Percentiles rank a stretch among this genome's conserved stretches.
phyloP scores from a whole-genome alignment of 2,329 filamentous ascomycete genomes.

The Plenodomus tracheiphilus region DNA sequence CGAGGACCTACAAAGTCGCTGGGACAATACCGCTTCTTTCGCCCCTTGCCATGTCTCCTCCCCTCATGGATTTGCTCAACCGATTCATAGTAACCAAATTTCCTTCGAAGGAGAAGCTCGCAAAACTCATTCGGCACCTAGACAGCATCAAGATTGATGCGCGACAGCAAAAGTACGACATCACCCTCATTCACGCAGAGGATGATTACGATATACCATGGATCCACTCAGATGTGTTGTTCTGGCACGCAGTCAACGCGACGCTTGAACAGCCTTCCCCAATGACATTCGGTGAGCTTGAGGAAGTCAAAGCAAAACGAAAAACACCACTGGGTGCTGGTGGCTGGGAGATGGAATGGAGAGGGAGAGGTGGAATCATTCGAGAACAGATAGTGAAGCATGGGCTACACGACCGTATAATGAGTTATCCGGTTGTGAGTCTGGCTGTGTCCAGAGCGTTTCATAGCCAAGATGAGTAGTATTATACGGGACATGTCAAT shows the following conservation, averaged over 20 bases:
- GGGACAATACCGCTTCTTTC: conserved; percentile 59
- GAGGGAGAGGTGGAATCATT: conserved; percentile 53
- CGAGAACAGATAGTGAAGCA: conserved; percentile 59
- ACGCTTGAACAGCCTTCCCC: conserved; percentile 31
- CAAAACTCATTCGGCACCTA: conserved; percentile 46
- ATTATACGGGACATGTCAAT: no score
- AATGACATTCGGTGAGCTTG: conserved; percentile 52
- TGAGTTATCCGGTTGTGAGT: conserved; percentile 60
- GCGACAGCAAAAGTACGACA: conserved; percentile 48
- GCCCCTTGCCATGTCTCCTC: conserved; percentile 55
- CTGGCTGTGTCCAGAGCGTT: conserved; percentile 57
- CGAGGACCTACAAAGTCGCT: conserved; percentile 61
- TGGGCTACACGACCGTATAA: conserved; percentile 61
- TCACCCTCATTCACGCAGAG: conserved; percentile 56
- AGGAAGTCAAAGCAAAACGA: conserved; percentile 47
- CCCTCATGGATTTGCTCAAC: conserved; percentile 47
- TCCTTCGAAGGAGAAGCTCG: conserved; percentile 55
- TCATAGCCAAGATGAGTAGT: conserved; percentile 17
- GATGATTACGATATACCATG: conserved; percentile 58
- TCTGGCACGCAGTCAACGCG: conserved; percentile 61
- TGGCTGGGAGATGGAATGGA: conserved; percentile 56
- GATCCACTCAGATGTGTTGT: conserved; percentile 55
- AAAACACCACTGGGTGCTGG: conserved; percentile 52
- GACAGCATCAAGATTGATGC: conserved; percentile 25
- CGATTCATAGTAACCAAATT: conserved; percentile 56